phyloP scores from a whole-genome alignment of 2,329 filamentous ascomycete species.

The Emericellopsis atlantica region DNA sequence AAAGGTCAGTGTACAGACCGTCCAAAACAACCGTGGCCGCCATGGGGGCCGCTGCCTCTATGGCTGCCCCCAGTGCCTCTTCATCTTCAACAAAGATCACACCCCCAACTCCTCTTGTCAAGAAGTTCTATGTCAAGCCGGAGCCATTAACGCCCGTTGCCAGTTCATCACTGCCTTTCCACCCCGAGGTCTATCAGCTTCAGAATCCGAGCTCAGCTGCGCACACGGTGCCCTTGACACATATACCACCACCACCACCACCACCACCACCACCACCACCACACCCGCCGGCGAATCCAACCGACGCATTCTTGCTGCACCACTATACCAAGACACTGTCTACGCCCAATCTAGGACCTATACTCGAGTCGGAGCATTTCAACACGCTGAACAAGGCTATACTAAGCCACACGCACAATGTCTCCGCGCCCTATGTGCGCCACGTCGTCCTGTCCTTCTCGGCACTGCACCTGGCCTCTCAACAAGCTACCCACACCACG shows the following conservation, averaged over 20 bases:
- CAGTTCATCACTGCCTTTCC: not conserved
- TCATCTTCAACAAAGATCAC: too few relatives aligned
- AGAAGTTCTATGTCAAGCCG: not conserved
- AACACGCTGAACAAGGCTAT: constrained; percentile 2
- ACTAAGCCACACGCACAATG: not conserved
- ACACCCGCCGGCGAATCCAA: not conserved
- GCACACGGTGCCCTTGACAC: not conserved
- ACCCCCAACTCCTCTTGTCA: too few relatives aligned
- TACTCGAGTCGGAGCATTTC: constrained; percentile 1
- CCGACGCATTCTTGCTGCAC: constrained; percentile 2
- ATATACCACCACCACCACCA: not conserved
- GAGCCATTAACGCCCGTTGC: not conserved
- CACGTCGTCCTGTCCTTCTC: constrained; percentile 4
- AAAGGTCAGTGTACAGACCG: not conserved
- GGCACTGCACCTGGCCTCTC: constrained; percentile 4
- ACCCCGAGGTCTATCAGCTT: not conserved
- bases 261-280: not conserved
- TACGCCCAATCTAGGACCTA: not conserved
- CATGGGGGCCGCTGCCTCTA: not conserved
- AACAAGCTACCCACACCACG: too few relatives aligned
- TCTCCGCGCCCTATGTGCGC: constrained; percentile 1
- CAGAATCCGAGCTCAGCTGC: not conserved
- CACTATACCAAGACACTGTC: constrained; percentile 3
- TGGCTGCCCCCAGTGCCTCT: not conserved
- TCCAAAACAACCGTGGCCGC: not conserved